Base-by-base conservation (phyloP, 805 yeast species). In the Huiozyma sinensis region DNA sequence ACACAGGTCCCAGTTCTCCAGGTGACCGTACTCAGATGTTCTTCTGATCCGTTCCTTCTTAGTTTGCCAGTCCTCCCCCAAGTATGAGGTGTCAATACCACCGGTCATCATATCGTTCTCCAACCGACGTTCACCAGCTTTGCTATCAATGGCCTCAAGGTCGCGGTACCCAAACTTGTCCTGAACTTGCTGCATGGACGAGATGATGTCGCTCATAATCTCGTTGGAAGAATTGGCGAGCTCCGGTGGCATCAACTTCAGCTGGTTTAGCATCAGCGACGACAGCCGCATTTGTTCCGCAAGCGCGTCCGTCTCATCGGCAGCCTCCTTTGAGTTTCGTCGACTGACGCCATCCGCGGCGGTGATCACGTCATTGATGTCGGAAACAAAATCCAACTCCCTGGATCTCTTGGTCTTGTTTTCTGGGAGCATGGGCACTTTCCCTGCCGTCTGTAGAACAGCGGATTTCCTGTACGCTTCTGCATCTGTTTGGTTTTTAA, bases 261-360 rank as follows among this genome's bases (percentile, higher is more conserved):
- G 66, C 61, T 92, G 98, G 7, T 88, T 79, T 28, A 92, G 67
- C 95, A 92, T 92, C 5, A 92, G 84, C 1, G 97, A 85, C 0
- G 98, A 97, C 28, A 95, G 89, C 52, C 97, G 75, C 90, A 92
- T 86, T 61, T 92, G 97, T 7, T 86, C 81, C 0, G 96, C 94
- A 33, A 87, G 63, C 48, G 77, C 79, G 39, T 77, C 70, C 6
- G 74, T 68, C 36, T 53, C 51, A 7, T 46, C 49, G n/a, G 41
- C 32, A 29, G 40, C 40, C 36, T 42, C 34, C 24, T 33, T 44
- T 10, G 33, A 28, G 30, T 30, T 36, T 17, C 24, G 24, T 17
- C 24, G 24, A 17, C 24, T 17, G 24, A 17, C 24, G 9, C 31
- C 24, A 4, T 28, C 33, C 27, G 36, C 37, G 30, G 29, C 34